Evolutionary conservation across 1,284 basidiomycete species (phyloP).

Genomic region (Naganishia albida): DNA sequence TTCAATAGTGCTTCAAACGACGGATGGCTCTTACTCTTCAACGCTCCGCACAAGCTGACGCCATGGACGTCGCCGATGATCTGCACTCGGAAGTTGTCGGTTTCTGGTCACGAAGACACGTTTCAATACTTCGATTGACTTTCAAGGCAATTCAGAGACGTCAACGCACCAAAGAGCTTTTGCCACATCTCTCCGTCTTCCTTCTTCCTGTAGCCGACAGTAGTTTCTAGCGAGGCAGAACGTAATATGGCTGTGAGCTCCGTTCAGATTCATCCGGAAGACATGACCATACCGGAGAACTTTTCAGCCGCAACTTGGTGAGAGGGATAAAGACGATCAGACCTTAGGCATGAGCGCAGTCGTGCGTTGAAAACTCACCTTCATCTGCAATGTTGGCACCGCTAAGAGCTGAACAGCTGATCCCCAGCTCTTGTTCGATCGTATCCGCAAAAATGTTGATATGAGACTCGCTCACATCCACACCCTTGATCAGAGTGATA

Average conservation of each 20-base stretch:
- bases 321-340: not conserved
- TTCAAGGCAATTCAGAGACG: conserved; percentile 13
- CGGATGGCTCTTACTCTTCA: conserved; percentile 54
- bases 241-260: not conserved
- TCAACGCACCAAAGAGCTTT: conserved; percentile 54
- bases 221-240: conserved; percentile 57
- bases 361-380: conserved; percentile 37
- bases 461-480: conserved; percentile 57
- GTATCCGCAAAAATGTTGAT: conserved; percentile 63
- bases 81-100: conserved; percentile 58
- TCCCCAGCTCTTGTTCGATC: conserved; percentile 59
- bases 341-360: not conserved
- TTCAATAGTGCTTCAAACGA: not conserved
- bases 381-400: conserved; percentile 66
- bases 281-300: conserved; percentile 57
- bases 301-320: conserved; percentile 55
- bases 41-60: conserved; percentile 61
- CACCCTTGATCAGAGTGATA: conserved; percentile 60
- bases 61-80: conserved; percentile 61
- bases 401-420: conserved; percentile 60
- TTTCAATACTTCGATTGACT: not conserved
- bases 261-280: conserved; percentile 31
- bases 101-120: conserved; percentile 40
- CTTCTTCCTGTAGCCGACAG: conserved; percentile 58
- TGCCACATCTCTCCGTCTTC: conserved; percentile 57